Evolutionary conservation across 768 basidiomycete species (phyloP), one percentile per base, ranked within the genome.

Genomic region (Lepiota venenata): DNA sequence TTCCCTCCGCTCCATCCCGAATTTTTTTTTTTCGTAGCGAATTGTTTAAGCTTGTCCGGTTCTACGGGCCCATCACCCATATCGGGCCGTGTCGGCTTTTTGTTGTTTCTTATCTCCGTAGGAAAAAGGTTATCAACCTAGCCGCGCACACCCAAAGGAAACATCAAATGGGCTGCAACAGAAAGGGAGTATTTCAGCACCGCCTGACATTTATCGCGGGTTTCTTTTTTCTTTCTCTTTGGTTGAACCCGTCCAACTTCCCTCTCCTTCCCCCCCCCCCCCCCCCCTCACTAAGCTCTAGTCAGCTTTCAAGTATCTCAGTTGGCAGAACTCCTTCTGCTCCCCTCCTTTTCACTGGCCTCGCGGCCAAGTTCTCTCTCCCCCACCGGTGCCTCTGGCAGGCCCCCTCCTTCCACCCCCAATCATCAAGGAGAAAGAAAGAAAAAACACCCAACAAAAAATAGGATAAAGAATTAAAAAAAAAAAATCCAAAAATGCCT

Each of bases 401-500:
- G 45, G 45, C 22, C 27, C 9, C 29, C 12, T 25, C 5, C 5
- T 29, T 25, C 5, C 5, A 15, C 25, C 25, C n/a, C 25, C 16
- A 9, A 18, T 12, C 18, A 43, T n/a, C 15, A 10, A 41, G 32
- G 49, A 25, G 25, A 25, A 25, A 14, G 15, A 35, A 38, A 32
- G 21, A 9, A 39, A 25, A 16, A 11, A 18, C 9, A 56, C 29
- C 54, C 20, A 25, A 46, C 57, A 3, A 4, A 20, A 15, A 15
- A 4, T 15, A 16, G 10, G n/a, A 11, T 10, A 16, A 15, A 43
- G 5, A 4, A 16, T 20, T n/a, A 43, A 16, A 2, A 4, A 8
- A 42, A 42, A 7, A 12, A 14, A 29, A 25, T n/a, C n/a, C n/a
- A 15, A 57, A 21, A 20, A 58, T 60, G 52, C 40, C 40, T 25